Conservation (phyloP, 257 asterid species). For the Striga asiatica region DNA sequence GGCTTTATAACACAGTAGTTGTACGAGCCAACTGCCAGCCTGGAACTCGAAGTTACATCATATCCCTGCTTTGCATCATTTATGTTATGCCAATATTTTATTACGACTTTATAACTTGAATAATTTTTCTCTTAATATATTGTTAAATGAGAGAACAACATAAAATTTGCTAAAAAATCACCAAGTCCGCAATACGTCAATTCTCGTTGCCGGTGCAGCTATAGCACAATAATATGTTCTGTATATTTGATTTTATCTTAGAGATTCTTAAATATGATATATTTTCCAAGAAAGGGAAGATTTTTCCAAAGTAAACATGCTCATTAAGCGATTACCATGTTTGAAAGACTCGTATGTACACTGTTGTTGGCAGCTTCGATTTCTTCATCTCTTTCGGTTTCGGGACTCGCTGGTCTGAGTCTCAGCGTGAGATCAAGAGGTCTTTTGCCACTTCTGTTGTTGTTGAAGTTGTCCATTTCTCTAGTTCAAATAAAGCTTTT, state of each 20-base stretch:
- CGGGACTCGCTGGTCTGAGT: conserved; percentile 4
- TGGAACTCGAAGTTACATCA: no score
- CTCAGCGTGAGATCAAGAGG: conserved; percentile 14
- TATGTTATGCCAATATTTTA: not conserved
- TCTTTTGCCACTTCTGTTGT: no score
- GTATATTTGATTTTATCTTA: not conserved
- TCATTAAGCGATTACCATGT: not conserved
- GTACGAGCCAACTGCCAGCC: no score
- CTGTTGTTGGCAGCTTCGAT: no score
- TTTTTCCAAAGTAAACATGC: no score
- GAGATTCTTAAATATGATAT: not conserved
- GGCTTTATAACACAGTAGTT: no score
- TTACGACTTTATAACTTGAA: not conserved
- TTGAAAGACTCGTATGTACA: no score
- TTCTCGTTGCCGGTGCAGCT: not conserved
- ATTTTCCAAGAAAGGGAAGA: no score
- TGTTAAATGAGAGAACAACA: not conserved
- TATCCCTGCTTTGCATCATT: no score
- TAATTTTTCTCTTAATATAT: not conserved
- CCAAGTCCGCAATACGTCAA: not conserved
- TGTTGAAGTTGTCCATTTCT: conserved; percentile 9
- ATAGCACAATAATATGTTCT: not conserved
- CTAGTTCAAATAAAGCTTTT: not conserved
- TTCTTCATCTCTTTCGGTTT: no score
- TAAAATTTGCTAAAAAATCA: not conserved